These are phyloP conservation scores for Excoecaria agallocha DNA, from an alignment of 345 rosid genomes.

Conservation along the genomic window DNA sequence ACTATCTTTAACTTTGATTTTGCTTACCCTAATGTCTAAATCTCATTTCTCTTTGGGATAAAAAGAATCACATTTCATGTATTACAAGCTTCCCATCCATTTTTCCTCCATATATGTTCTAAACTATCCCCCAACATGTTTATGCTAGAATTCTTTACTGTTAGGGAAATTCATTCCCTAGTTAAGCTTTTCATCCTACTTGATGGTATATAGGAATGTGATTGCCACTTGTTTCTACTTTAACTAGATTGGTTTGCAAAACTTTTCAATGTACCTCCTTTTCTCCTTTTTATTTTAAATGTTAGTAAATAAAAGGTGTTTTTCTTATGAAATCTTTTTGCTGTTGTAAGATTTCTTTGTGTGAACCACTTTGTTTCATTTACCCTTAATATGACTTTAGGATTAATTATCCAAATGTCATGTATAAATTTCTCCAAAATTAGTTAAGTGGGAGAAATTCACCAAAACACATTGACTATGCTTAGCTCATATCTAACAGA, in stretches of 20 bases:
- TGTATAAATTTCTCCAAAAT: neutral
- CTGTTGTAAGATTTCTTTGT: neutral
- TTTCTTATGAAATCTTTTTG: neutral
- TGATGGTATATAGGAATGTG: neutral
- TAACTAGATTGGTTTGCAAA: neutral
- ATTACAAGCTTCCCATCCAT: neutral
- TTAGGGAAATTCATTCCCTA: neutral
- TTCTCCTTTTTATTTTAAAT: too few species aligned
- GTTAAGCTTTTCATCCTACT: neutral
- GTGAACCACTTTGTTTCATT: neutral
- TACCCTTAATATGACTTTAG: neutral
- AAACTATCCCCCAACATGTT: neutral
- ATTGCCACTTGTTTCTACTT: neutral
- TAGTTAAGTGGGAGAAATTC: neutral
- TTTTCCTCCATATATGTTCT: neutral
- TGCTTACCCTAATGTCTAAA: neutral
- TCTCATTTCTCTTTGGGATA: neutral
- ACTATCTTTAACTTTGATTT: conserved; percentile 12
- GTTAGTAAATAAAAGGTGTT: neutral
- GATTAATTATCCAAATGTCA: neutral
- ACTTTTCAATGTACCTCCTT: neutral
- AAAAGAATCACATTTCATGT: neutral
- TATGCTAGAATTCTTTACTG: neutral
- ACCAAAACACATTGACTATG: neutral
- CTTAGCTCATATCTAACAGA: neutral